Conservation (phyloP, 306 rosid species). For the Lotus japonicus region DNA sequence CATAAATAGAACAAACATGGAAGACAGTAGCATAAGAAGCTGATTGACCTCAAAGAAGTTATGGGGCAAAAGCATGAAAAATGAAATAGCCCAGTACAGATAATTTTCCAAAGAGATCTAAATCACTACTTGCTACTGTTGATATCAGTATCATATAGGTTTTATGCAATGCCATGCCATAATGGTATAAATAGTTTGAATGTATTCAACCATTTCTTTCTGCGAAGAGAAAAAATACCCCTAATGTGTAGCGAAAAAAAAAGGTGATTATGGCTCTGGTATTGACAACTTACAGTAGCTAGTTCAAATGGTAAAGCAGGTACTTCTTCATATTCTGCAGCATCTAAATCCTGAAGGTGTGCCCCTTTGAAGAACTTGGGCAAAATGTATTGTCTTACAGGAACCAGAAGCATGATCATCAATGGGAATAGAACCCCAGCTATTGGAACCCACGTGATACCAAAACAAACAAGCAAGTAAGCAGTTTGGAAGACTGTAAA, state of each 20-base stretch:
- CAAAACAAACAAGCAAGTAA: conserved; percentile 71
- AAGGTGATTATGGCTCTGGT: background rate
- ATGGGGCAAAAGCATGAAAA: background rate
- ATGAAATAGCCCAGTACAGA: background rate
- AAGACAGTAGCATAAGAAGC: background rate
- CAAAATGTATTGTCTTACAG: conserved; percentile 74
- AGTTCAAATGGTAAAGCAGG: conserved; percentile 44
- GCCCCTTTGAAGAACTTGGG: conserved; percentile 70
- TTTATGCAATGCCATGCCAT: background rate
- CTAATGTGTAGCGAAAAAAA: background rate
- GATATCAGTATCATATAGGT: background rate
- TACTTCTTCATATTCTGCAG: conserved; percentile 71
- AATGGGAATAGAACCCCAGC: conserved; percentile 81
- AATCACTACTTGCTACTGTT: background rate
- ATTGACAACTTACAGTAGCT: conserved; percentile 33
- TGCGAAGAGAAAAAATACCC: background rate
- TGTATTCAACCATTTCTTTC: background rate
- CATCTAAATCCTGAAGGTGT: conserved; percentile 79
- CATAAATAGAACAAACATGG: background rate
- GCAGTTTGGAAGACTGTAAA: conserved; percentile 61
- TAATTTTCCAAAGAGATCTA: no score
- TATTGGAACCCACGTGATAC: conserved; percentile 72
- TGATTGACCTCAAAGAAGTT: background rate
- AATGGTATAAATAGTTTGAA: background rate
- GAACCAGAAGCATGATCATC: conserved; percentile 86